Conservation (phyloP, 2,329 filamentous ascomycete genomes). For the Aureobasidium musti region DNA sequence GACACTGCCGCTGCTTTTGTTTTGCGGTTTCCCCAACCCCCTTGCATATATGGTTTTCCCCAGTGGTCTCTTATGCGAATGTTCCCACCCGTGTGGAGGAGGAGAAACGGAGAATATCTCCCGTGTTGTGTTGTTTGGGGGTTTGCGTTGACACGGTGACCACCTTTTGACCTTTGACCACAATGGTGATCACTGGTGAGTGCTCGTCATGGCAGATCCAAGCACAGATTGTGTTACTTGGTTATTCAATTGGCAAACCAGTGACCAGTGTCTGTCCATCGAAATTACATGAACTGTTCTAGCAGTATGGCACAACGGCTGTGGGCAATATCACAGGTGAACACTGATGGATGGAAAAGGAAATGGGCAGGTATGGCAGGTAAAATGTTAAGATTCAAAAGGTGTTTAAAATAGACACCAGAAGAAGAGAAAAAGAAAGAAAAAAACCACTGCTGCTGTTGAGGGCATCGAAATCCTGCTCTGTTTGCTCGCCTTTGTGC, state of each 20-base stretch:
- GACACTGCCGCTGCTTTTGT: no score
- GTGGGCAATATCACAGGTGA: no score
- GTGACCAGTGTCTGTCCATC: neutral
- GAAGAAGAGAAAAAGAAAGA: neutral
- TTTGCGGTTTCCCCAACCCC: neutral
- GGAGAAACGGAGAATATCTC: neutral
- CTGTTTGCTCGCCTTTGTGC: conserved; percentile 3
- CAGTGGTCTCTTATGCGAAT: neutral
- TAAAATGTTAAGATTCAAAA: neutral
- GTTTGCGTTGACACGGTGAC: conserved; percentile 3
- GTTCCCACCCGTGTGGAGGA: neutral
- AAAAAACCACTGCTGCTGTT: neutral
- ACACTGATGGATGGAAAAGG: neutral
- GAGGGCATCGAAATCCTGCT: neutral
- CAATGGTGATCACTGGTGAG: no score
- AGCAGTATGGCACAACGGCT: no score
- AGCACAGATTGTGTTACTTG: neutral
- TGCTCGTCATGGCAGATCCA: neutral
- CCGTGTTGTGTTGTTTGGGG: neutral
- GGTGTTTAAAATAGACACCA: neutral
- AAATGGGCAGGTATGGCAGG: conserved; percentile 6
- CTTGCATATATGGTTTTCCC: neutral
- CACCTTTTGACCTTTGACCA: no score
- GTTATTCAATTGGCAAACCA: neutral
- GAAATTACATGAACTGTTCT: no score